These are phyloP conservation scores for Entoloma clypeatum DNA, from an alignment of 1,284 basidiomycete species.

Conservation along the genomic window DNA sequence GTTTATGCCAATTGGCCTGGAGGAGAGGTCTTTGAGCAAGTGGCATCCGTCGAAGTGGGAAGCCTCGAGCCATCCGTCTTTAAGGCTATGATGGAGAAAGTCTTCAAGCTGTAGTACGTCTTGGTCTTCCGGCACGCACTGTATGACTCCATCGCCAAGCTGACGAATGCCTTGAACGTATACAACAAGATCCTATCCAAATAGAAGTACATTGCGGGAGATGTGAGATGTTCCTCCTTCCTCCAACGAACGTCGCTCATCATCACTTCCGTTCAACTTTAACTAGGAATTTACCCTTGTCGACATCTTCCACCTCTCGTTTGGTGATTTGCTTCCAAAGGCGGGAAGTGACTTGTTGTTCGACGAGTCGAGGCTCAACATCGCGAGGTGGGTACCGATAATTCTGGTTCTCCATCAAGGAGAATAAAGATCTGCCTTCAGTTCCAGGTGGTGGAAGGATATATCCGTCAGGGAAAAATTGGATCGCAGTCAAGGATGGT, in stretches of 20 bases:
- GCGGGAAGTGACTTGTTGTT: slow-evolving; percentile 27
- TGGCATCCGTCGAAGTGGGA: slow-evolving; percentile 44
- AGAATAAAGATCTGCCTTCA: background rate
- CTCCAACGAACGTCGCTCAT: background rate
- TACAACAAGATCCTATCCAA: slow-evolving; percentile 52
- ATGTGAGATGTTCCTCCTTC: slow-evolving; percentile 35
- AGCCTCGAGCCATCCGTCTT: slow-evolving; percentile 44
- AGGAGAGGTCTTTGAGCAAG: slow-evolving; percentile 49
- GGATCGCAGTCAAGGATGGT: slow-evolving; percentile 13
- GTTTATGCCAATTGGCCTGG: slow-evolving; percentile 31
- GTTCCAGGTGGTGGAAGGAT: slow-evolving; percentile 16
- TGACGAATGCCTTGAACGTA: slow-evolving; percentile 41
- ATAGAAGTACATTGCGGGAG: slow-evolving; percentile 48
- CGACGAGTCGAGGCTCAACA: slow-evolving; percentile 26
- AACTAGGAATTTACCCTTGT: slow-evolving; percentile 31
- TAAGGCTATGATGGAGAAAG: slow-evolving; percentile 35
- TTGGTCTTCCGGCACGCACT: slow-evolving; percentile 33
- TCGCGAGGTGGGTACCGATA: slow-evolving; percentile 22
- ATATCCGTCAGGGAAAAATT: slow-evolving; percentile 13
- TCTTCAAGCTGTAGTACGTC: slow-evolving; percentile 46
- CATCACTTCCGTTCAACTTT: background rate
- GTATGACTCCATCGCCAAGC: slow-evolving; percentile 27
- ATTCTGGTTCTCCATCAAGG: background rate
- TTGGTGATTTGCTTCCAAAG: slow-evolving; percentile 23
- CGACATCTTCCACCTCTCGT: slow-evolving; percentile 35